These are phyloP conservation scores for Paraphoma chrysanthemicola DNA, from an alignment of 2,329 filamentous ascomycete genomes.

Conservation along the genomic window DNA sequence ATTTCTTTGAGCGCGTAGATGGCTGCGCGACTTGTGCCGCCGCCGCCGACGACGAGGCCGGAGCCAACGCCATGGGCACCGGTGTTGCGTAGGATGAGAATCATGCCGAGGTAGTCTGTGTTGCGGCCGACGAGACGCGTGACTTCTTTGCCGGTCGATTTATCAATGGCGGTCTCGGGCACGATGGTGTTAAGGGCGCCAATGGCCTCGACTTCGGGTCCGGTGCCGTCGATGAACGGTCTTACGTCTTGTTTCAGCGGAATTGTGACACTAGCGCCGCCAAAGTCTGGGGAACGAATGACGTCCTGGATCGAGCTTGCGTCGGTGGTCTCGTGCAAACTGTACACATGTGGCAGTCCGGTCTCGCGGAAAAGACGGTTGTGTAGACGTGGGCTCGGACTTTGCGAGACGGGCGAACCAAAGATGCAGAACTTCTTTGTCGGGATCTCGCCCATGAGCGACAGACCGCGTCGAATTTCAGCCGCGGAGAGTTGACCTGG, in stretches of 20 bases:
- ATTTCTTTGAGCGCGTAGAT: slow-evolving; percentile 87
- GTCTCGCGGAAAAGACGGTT: slow-evolving; percentile 79
- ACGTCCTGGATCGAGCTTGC: slow-evolving; percentile 65
- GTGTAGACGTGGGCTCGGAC: slow-evolving; percentile 86
- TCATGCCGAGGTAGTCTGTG: slow-evolving; percentile 96
- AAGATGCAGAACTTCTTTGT: slow-evolving; percentile 84
- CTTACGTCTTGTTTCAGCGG: slow-evolving; percentile 92
- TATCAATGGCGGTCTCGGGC: slow-evolving; percentile 55
- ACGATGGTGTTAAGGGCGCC: slow-evolving; percentile 96
- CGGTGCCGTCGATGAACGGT: slow-evolving; percentile 78
- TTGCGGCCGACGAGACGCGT: slow-evolving; percentile 80
- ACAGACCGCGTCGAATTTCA: slow-evolving; percentile 82
- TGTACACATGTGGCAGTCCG: slow-evolving; percentile 87
- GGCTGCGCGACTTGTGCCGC: slow-evolving; percentile 89
- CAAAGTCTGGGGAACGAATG: slow-evolving; percentile 77
- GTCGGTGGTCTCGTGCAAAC: slow-evolving; percentile 74
- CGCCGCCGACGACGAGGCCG: slow-evolving; percentile 86
- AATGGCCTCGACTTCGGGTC: slow-evolving; percentile 79
- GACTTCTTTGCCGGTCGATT: slow-evolving; percentile 48
- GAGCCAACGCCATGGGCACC: slow-evolving; percentile 59
- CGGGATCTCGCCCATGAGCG: slow-evolving; percentile 79
- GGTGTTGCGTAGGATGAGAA: slow-evolving; percentile 74
- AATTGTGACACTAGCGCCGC: slow-evolving; percentile 94
- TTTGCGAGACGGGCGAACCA: slow-evolving; percentile 81
- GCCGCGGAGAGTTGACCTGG: slow-evolving; percentile 90